Base-by-base conservation (phyloP, 306 rosid genomes). In the Hippophae rhamnoides region DNA sequence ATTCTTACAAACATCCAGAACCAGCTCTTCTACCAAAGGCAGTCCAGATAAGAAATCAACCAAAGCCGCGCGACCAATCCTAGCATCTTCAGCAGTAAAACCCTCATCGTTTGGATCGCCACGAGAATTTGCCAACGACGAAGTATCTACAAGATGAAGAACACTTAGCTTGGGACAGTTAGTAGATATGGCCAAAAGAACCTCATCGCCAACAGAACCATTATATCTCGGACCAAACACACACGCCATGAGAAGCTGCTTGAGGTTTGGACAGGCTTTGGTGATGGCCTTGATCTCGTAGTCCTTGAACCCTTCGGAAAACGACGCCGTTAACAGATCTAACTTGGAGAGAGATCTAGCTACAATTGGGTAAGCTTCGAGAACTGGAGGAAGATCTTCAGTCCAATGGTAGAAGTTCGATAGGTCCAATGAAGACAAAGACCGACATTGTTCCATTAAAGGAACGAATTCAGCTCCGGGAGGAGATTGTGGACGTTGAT, bases 401-500 rank as follows among this genome's bases (percentile, higher is more conserved):
- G 92, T 79, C 85, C 89, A 85, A 85, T 85, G 87, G 71, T 88
- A 92, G 81, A 85, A 92, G 52, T 84, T 68, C 11, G 99, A 88
- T 10, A 88, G 70, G 76, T 92, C 96, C 49, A 92, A 76, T 8
- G 90, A 78, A 14, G 77, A 42, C 2, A 88, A 79, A 1, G 79
- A 62, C 25, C 52, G 72, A 62, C 96, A 92, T n/a, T 71, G 78
- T 18, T 70, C 75, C 41, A 88, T 76, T 5, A 92, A 42, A 7
- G 78, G 70, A 46, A 68, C 69, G 75, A 88, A 87, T 68, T 92
- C 96, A 5, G 88, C 72, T 8, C 93, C 93, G 5, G 54, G 63
- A 0, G 8, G 48, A 10, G 75, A 59, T 5, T 65, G 80, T 0
- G 86, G 92, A 8, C 95, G 88, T 64, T 69, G 88, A 72, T 92